Conservation (phyloP, 257 asterid genomes). For the Handroanthus guayacan region DNA sequence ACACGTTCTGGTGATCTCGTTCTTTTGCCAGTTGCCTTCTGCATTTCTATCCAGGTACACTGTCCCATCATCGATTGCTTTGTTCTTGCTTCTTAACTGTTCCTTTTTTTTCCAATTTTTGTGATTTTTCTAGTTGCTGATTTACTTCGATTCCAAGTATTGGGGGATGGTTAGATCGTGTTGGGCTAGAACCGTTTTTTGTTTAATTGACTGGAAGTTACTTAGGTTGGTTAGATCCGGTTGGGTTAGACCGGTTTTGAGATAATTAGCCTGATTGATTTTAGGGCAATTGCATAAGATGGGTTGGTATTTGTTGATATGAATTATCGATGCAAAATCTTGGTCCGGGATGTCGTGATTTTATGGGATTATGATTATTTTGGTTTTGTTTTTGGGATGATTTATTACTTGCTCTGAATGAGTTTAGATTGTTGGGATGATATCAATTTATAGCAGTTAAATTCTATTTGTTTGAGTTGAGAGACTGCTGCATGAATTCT, state of each 20-base stretch:
- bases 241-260: neutral
- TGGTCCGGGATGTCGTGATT: conserved; percentile 23
- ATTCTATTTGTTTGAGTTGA: conserved; percentile 17
- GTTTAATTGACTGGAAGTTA: conserved; percentile 8
- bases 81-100: neutral
- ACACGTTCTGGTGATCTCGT: conserved; percentile 24
- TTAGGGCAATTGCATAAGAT: neutral
- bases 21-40: neutral
- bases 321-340: neutral
- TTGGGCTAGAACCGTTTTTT: conserved; percentile 2
- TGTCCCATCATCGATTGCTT: conserved; percentile 8
- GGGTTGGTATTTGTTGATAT: neutral
- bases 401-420: neutral
- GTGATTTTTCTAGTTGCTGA: conserved; percentile 12
- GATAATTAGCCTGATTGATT: conserved; percentile 11
- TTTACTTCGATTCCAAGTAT: neutral
- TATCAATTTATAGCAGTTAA: conserved; percentile 13
- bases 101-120: neutral
- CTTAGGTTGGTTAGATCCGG: conserved; percentile 36
- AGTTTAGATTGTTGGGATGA: conserved; percentile 14
- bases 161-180: conserved; percentile 25
- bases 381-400: conserved; percentile 7
- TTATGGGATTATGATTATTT: conserved; percentile 20
- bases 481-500: neutral
- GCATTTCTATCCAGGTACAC: conserved; percentile 22